Base-by-base conservation (phyloP, 805 yeast species). In the Cephaloascus albidus region DNA sequence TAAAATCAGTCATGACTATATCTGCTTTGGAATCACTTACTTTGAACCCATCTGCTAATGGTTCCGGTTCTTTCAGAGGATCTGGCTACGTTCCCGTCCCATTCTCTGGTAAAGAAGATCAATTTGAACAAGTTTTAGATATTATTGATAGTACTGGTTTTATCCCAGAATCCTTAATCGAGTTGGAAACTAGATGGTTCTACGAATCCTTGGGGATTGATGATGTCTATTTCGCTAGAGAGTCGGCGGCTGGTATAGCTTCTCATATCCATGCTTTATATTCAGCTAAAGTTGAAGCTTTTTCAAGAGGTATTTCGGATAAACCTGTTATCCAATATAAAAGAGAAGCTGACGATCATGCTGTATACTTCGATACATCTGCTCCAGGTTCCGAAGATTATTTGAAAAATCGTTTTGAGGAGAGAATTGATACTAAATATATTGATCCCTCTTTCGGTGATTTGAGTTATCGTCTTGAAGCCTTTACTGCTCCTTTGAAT, bases 231-330 rank as follows among this genome's bases (percentile, higher is more conserved):
- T 89, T 90, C 57, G 93, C 93, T 34, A 77, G 83, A 45, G 96
- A 90, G 55, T 67, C 85, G 4, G 83, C 89, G 12, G 77, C 73
- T 39, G 85, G 81, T 44, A 84, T 90, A 48, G 89, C 85, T 15
- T 74, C 81, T 40, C 88, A 89, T 54, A 85, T 90, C 50, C 84
- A 84, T 53, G 84, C 96, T 8, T 69, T 90, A 40, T 90, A 90
- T 61, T 85, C 96, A 27, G 89, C 97, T 41, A 93, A 93, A 58
- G 74, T 93, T 39, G 93, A 90, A 49, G 95, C 96, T 5, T 85
- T 72, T 55, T 83, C 93, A 3, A 63, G 74, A 45, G 72, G 80
- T 37, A 74, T 54, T 47, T 61, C 55, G 39, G 61, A 60, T 42
- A 63, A 65, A 45, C 81, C 81, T 17, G 73, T 78, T 47, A 81